Percentiles rank a stretch among this genome's conserved stretches.
These are phyloP conservation scores for Starmerella bombi DNA, from an alignment of 805 yeast genomes.

Conservation along the genomic window DNA sequence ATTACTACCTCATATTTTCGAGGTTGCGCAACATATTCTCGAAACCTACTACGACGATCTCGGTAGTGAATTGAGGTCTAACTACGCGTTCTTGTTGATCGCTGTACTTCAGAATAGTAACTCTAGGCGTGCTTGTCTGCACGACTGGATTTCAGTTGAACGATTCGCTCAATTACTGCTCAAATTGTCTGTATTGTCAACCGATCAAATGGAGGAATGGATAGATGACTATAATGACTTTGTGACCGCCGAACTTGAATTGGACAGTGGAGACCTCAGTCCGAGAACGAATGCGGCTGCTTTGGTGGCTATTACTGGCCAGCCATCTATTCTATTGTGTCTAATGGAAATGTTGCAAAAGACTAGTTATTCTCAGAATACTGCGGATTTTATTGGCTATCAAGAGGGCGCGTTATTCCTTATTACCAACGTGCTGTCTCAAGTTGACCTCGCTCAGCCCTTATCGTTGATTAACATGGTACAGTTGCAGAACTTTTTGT, in stretches of 20 bases:
- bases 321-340: constrained; percentile 12
- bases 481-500: constrained; percentile 8
- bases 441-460: constrained; percentile 15
- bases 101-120: constrained; percentile 10
- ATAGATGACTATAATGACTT: constrained; percentile 50
- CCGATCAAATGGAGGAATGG: constrained; percentile 35
- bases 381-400: background rate
- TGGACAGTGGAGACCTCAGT: constrained; percentile 36
- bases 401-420: constrained; percentile 19
- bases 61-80: constrained; percentile 14
- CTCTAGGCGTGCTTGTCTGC: constrained; percentile 3
- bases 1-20: constrained; percentile 14
- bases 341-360: constrained; percentile 9
- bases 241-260: constrained; percentile 62
- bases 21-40: constrained; percentile 5
- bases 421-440: constrained; percentile 14
- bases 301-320: constrained; percentile 39
- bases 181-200: constrained; percentile 33
- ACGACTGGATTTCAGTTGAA: constrained; percentile 2
- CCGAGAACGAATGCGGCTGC: constrained; percentile 53
- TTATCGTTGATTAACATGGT: background rate
- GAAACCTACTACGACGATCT: background rate
- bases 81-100: constrained; percentile 16
- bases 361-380: background rate
- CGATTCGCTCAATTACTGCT: constrained; percentile 24